Evolutionary conservation across 2,329 filamentous ascomycete genomes (phyloP).

Genomic region (Epichloe uncinata): DNA sequence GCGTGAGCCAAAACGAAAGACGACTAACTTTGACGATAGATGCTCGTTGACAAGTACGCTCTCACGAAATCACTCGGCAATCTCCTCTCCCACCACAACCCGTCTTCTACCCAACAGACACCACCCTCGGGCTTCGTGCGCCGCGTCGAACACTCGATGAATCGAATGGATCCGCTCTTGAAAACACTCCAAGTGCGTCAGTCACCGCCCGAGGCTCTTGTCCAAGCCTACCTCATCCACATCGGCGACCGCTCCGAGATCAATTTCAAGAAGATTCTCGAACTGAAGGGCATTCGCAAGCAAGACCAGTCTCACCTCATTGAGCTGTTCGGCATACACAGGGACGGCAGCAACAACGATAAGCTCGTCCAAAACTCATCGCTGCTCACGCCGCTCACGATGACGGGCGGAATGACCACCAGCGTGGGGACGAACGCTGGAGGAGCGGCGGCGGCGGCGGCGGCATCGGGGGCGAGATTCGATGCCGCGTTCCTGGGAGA

Average conservation of each 20-base stretch:
- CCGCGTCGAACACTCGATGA: constrained; percentile 72
- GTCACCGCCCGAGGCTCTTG: constrained; percentile 80
- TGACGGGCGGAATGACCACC: constrained; percentile 26
- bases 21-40: constrained; percentile 33
- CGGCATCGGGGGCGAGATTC: constrained; percentile 41
- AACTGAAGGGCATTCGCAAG: constrained; percentile 85
- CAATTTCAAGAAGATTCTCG: constrained; percentile 93
- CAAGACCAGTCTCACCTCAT: constrained; percentile 69
- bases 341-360: constrained; percentile 60
- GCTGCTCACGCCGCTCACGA: constrained; percentile 54
- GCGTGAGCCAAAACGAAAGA: too few relatives aligned
- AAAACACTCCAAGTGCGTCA: constrained; percentile 94
- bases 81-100: constrained; percentile 51
- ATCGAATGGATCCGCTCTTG: constrained; percentile 78
- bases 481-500: constrained; percentile 75
- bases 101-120: constrained; percentile 24
- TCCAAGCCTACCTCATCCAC: constrained; percentile 95
- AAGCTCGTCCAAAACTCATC: constrained; percentile 58
- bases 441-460: constrained; percentile 25
- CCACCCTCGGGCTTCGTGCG: constrained; percentile 58
- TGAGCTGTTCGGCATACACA: constrained; percentile 71
- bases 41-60: constrained; percentile 91
- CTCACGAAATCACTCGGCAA: constrained; percentile 67
- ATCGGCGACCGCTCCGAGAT: constrained; percentile 85
- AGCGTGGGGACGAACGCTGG: constrained; percentile 27